phyloP scores from a whole-genome alignment of 148 eudicot genomes.

The Fagopyrum esculentum region DNA sequence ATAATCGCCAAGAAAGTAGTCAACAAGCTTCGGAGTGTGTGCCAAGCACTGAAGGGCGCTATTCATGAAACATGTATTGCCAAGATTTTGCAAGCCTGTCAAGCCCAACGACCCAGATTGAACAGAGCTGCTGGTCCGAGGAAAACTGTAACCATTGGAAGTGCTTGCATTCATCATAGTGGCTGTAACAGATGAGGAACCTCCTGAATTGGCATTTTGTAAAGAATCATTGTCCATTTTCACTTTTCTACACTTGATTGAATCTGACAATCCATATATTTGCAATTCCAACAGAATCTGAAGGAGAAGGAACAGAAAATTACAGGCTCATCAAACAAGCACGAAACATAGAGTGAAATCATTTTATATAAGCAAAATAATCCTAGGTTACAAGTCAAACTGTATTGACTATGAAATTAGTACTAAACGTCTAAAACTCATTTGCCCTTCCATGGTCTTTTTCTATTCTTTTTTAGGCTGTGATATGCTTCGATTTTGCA shows the following conservation, averaged over 20 bases:
- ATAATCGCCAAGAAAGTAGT: conserved; percentile 89
- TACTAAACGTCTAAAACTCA: neutral
- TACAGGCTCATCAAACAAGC: conserved; percentile 2
- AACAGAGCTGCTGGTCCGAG: conserved; percentile 44
- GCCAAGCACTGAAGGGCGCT: conserved; percentile 95
- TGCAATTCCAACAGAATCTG: conserved; percentile 89
- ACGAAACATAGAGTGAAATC: neutral
- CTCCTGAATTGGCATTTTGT: conserved; percentile 25
- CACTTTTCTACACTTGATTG: conserved; percentile 50
- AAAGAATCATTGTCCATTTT: conserved; percentile 52
- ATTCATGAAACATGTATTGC: conserved; percentile 98
- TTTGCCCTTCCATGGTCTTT: neutral
- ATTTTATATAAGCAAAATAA: neutral
- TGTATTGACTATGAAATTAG: neutral
- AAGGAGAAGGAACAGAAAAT: conserved; percentile 12
- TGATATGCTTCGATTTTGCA: neutral
- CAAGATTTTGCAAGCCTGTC: conserved; percentile 90
- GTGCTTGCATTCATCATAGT: conserved; percentile 42
- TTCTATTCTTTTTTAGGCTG: neutral
- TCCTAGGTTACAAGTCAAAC: neutral
- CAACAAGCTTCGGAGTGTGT: conserved; percentile 93
- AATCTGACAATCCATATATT: conserved; percentile 91
- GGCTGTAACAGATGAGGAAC: conserved; percentile 34
- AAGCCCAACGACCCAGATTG: conserved; percentile 89
- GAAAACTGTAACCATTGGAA: conserved; percentile 33